These are phyloP conservation scores for Artemisia annua DNA, from an alignment of 129 eudicot species.

Conservation along the genomic window DNA sequence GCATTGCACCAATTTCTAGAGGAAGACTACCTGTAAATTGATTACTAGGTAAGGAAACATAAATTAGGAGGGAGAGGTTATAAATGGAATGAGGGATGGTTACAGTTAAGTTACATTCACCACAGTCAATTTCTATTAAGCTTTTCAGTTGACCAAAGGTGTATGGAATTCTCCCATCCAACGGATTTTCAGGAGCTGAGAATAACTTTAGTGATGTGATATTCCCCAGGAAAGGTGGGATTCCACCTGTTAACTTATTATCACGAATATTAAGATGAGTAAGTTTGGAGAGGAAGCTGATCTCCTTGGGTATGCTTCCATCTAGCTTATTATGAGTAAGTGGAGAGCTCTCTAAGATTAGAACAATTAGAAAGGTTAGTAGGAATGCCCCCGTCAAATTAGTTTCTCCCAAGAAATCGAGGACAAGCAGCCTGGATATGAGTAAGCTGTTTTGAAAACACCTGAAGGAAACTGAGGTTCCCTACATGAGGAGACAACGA, in stretches of 20 bases:
- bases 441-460: neutral
- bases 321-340: neutral
- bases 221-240: constrained; percentile 18
- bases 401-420: neutral
- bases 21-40: constrained; percentile 13
- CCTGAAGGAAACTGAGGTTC: constrained; percentile 14
- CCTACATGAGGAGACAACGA: constrained; percentile 22
- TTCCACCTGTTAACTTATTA: too few species aligned
- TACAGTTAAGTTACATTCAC: neutral
- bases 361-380: neutral
- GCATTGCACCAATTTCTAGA: neutral
- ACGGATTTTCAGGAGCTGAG: neutral
- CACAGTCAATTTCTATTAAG: neutral
- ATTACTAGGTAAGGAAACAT: too few species aligned
- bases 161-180: constrained; percentile 10
- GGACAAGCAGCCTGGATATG: constrained; percentile 1
- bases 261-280: neutral
- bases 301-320: constrained; percentile 12
- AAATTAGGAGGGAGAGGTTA: too few species aligned
- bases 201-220: neutral
- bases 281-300: too few species aligned
- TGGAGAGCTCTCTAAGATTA: neutral
- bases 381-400: neutral
- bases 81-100: neutral
- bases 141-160: neutral